Base-by-base conservation (phyloP, 805 yeast genomes). In the Starmerella stigmatis region DNA sequence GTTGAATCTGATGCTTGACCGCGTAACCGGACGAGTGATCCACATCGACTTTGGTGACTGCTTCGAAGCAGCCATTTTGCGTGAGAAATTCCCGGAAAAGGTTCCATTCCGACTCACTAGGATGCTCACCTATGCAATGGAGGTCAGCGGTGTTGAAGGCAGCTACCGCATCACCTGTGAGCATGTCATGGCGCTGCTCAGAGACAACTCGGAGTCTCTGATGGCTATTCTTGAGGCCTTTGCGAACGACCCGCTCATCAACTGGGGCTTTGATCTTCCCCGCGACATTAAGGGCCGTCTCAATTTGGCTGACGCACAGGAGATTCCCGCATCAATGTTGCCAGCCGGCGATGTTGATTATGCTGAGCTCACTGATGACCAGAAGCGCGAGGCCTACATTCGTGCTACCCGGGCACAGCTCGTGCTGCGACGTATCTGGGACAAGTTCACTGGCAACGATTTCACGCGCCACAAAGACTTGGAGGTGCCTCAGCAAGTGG, bases 11-110 rank as follows among this genome's bases (percentile, higher is more conserved):
- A 85, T 92, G 96, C 74, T 92, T 65, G 94, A 89, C 62, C 70
- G 96, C 51, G 75, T 81, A 41, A 86, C 97, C 0, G 99, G 99
- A 50, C 86, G 89, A 59, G 96, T 92, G 42, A 75, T 92, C 30
- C 99, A 92, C 61, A 89, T 92, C 64, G 99, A 92, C 71, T 92
- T 89, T 65, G 99, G 98, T 54, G 99, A 92, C 62, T 92, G 99
- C 73, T 92, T 92, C 59, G 99, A 92, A 62, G 96, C 97, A 2
- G 98, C 99, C 0, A 86, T 89, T 41, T 66, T 92, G 49, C 76
- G 99, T 54, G 98, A 94, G 56, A 92, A 92, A 61, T 94, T 83
- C 63, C 99, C 99, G 0, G 99, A 92, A 59, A 89, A 88, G 62
- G 98, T 92, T 20, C 99, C 99, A 7, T 92, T 92, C 69, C 74